These are phyloP conservation scores for Alternaria triticimaculans DNA, from an alignment of 2,329 filamentous ascomycete species.

Conservation along the genomic window DNA sequence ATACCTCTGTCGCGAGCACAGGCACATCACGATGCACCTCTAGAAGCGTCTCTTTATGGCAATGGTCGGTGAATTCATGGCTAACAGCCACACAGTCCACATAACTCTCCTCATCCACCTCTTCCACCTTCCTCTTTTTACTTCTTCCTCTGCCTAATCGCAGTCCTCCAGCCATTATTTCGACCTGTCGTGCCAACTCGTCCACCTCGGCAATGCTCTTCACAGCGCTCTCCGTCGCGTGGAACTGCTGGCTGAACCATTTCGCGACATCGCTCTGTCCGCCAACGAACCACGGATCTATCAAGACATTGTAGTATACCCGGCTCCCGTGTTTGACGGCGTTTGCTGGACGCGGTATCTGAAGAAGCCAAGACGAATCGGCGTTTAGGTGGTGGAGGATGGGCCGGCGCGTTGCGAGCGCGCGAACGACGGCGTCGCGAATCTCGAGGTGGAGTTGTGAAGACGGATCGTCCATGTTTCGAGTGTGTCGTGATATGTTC, in stretches of 20 bases:
- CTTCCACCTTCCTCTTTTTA: slow-evolving; percentile 15
- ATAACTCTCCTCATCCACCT: slow-evolving; percentile 38
- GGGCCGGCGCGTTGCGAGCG: slow-evolving; percentile 55
- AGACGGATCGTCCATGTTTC: slow-evolving; percentile 43
- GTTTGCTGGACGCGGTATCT: slow-evolving; percentile 62
- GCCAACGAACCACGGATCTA: slow-evolving; percentile 71
- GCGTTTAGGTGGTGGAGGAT: slow-evolving; percentile 70
- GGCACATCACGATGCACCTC: slow-evolving; percentile 62
- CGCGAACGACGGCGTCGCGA: slow-evolving; percentile 48
- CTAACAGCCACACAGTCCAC: slow-evolving; percentile 67
- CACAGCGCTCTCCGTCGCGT: slow-evolving; percentile 62
- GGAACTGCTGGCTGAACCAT: slow-evolving; percentile 72
- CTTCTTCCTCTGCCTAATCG: slow-evolving; percentile 23
- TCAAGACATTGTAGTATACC: slow-evolving; percentile 67
- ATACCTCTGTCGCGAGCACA: slow-evolving; percentile 62
- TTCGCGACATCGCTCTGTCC: slow-evolving; percentile 67
- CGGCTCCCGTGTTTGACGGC: slow-evolving; percentile 52
- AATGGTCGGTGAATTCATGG: slow-evolving; percentile 74
- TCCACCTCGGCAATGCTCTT: slow-evolving; percentile 64
- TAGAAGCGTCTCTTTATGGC: slow-evolving; percentile 66
- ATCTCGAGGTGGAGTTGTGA: slow-evolving; percentile 53
- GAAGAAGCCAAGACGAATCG: slow-evolving; percentile 72
- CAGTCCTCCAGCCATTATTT: slow-evolving; percentile 49
- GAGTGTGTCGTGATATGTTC: not conserved
- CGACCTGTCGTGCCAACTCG: slow-evolving; percentile 57